A percentile compares a stretch with the other conserved stretches of the same genome.
Evolutionary conservation across 2,329 filamentous ascomycete species (phyloP).

Genomic region (Penicillium sp.): DNA sequence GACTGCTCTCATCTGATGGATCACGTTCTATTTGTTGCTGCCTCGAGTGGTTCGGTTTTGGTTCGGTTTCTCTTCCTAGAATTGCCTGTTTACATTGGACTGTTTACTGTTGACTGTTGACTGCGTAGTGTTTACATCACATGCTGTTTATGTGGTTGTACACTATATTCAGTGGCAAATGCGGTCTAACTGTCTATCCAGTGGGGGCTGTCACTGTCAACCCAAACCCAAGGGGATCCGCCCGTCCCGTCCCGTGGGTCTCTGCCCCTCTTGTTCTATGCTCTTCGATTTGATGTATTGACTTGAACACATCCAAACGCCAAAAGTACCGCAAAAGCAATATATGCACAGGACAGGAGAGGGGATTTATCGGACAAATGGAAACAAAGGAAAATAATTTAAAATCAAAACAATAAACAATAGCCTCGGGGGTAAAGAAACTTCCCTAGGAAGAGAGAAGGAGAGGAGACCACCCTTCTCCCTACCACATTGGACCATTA

Average conservation of each 20-base stretch:
- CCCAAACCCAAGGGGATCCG: slow-evolving; percentile 7
- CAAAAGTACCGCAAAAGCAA: slow-evolving; percentile 16
- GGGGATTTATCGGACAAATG: neutral
- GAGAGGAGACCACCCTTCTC: neutral
- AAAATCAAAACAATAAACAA: slow-evolving; percentile 1
- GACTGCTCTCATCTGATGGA: slow-evolving; percentile 19
- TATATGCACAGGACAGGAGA: slow-evolving; percentile 26
- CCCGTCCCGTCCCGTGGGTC: slow-evolving; percentile 25
- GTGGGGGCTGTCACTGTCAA: slow-evolving; percentile 4
- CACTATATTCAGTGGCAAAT: neutral
- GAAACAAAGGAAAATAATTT: slow-evolving; percentile 1
- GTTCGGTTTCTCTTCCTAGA: no score
- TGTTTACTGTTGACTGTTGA: neutral
- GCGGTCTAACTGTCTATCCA: neutral
- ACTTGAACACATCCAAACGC: slow-evolving; percentile 20
- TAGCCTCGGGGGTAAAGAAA: no score
- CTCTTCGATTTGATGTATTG: slow-evolving; percentile 3
- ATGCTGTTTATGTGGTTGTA: neutral
- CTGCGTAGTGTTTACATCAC: neutral
- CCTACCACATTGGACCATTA: no score
- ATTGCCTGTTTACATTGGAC: no score
- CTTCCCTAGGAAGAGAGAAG: slow-evolving; percentile 1
- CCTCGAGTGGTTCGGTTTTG: no score
- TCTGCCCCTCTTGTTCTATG: slow-evolving; percentile 11
- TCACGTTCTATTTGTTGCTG: slow-evolving; percentile 2